Base-by-base conservation (phyloP, 164 flowering plant species). In the Protea cynaroides region DNA sequence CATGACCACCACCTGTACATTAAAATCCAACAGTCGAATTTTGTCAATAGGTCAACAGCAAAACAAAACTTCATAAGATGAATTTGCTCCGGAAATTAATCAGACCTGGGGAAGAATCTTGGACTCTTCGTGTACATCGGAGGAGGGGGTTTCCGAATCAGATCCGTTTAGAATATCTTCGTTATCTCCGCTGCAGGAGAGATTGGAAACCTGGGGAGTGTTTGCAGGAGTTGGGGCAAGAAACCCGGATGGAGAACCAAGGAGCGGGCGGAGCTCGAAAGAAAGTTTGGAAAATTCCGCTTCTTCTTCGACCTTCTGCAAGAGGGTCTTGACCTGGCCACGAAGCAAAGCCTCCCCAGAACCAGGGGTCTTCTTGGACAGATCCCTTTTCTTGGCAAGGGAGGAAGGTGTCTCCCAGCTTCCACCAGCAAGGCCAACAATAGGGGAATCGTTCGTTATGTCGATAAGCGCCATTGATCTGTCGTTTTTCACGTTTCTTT, bases 141-240 rank as follows among this genome's bases (percentile, higher is more conserved):
- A 12, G 34, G 46, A 40, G 5, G 18, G 49, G 6, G 29, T 67
- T 25, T 2, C 57, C 22, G 38, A 36, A n/a, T 25, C 15, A 23
- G 37, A 46, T 7, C 29, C 36, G 22, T 64, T 12, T 58, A 47
- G 19, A 43, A 46, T 56, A 23, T 23, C 37, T 49, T 34, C 60
- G 58, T 8, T 12, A 53, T 25, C 23, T n/a, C 14, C 69, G 59
- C 49, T 66, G 10, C 15, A 64, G 8, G 68, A 67, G 23, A 80
- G 73, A 66, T 75, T 70, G 12, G 58, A 38, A 50, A 81, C 46
- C 17, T 78, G 84, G 0, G 96, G 96, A 0, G 96, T 87, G 68
- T 40, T 40, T 1, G 46, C 46, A 2, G 46, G 46, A 40, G 46
- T 40, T 12, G 46, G 46, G 13, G 46, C 46, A 1, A 40, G 46